A percentile compares a stretch with the other conserved stretches of the same genome.
Conservation (phyloP, 768 basidiomycete species). For the Tylopilus sp. region DNA sequence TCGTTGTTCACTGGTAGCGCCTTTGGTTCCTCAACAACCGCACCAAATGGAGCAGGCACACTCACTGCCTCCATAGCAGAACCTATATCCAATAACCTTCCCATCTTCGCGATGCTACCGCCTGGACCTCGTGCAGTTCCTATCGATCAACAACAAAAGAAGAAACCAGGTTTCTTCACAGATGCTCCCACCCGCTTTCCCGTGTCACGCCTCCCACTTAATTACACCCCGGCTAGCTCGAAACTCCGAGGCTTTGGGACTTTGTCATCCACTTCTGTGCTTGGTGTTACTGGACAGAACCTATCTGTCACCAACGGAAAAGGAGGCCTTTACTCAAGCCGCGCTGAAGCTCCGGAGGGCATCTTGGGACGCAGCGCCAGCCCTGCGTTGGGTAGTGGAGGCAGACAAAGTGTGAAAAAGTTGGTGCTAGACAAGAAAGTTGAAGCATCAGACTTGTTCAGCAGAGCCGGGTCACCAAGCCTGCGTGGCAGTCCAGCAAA, state of each 20-base stretch:
- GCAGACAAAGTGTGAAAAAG: constrained; percentile 86
- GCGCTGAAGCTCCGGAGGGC: constrained; percentile 54
- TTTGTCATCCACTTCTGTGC: constrained; percentile 39
- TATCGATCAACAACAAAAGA: constrained; percentile 64
- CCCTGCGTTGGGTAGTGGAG: constrained; percentile 65
- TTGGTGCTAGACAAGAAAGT: constrained; percentile 84
- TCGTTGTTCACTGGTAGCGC: constrained; percentile 39
- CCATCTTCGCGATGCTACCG: constrained; percentile 73
- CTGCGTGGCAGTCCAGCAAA: constrained; percentile 36
- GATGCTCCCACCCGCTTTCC: constrained; percentile 74
- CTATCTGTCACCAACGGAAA: constrained; percentile 55
- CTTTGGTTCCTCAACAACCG: constrained; percentile 40
- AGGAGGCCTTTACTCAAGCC: constrained; percentile 51
- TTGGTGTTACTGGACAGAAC: constrained; percentile 29
- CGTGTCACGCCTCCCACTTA: constrained; percentile 58
- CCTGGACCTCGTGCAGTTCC: constrained; percentile 62
- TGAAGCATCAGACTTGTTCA: constrained; percentile 69
- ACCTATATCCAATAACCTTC: constrained; percentile 69
- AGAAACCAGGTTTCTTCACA: constrained; percentile 74
- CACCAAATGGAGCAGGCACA: constrained; percentile 50
- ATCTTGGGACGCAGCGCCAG: constrained; percentile 56
- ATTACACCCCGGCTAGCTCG: constrained; percentile 59
- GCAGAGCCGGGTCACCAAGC: constrained; percentile 40
- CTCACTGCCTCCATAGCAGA: constrained; percentile 88
- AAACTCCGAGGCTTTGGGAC: constrained; percentile 67